phyloP scores from a whole-genome alignment of 495 filamentous ascomycete genomes.

The Aspergillus mulundensis region DNA sequence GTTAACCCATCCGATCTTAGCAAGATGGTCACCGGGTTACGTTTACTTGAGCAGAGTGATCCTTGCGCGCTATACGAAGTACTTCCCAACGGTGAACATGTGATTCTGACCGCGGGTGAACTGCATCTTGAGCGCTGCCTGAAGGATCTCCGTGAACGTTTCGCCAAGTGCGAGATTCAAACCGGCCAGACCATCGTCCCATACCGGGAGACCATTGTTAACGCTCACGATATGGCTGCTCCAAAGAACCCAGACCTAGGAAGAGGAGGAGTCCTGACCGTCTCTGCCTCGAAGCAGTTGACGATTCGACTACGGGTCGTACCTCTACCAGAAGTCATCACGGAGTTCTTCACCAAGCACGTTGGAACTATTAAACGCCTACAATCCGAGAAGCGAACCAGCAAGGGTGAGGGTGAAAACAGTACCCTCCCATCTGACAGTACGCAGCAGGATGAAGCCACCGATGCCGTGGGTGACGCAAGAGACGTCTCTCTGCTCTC shows the following conservation, averaged over 20 bases:
- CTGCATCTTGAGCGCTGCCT: slow-evolving; percentile 91
- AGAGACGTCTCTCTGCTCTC: slow-evolving; percentile 54
- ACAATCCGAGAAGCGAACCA: slow-evolving; percentile 60
- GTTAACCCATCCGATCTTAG: slow-evolving; percentile 80
- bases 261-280: slow-evolving; percentile 70
- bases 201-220: slow-evolving; percentile 88
- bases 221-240: slow-evolving; percentile 83
- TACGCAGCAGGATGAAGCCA: slow-evolving; percentile 27
- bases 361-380: slow-evolving; percentile 71
- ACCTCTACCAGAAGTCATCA: slow-evolving; percentile 74
- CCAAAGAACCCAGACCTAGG: slow-evolving; percentile 82
- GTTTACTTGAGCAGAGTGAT: slow-evolving; percentile 88
- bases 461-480: slow-evolving; percentile 45
- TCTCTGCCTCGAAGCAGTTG: slow-evolving; percentile 81
- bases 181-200: slow-evolving; percentile 91
- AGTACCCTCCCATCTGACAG: slow-evolving; percentile 24
- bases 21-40: slow-evolving; percentile 88
- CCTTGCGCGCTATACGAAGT: slow-evolving; percentile 95
- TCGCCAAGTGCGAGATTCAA: slow-evolving; percentile 93
- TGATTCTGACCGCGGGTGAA: slow-evolving; percentile 90
- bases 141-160: slow-evolving; percentile 89
- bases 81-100: slow-evolving; percentile 89
- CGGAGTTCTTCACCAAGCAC: slow-evolving; percentile 80
- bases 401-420: slow-evolving; percentile 36
- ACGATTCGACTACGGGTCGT: slow-evolving; percentile 72